phyloP scores from a whole-genome alignment of 1,139 yeast genomes.

The Hansenula sp. region DNA sequence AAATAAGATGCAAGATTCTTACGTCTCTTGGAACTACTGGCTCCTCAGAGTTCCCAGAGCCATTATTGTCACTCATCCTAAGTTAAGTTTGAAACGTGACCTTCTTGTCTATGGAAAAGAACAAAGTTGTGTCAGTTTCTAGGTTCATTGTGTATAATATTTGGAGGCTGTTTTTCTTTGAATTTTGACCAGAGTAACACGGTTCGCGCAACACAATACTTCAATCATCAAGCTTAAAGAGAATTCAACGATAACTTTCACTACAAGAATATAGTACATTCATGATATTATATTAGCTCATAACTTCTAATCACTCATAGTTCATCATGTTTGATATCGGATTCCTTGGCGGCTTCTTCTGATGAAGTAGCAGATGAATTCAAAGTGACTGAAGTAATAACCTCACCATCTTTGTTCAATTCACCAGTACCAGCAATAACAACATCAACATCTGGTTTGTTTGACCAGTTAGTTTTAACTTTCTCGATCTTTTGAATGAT shows the following conservation, averaged over 20 bases:
- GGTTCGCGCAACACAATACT: no score
- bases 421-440: conserved; percentile 79
- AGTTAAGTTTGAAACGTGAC: no score
- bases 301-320: conserved; percentile 4
- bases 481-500: conserved; percentile 74
- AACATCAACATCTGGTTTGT: conserved; percentile 64
- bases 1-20: conserved; percentile 78
- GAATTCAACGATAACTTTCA: no score
- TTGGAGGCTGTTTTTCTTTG: no score
- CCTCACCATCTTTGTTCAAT: conserved; percentile 34
- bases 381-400: conserved; percentile 17
- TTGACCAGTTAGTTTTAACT: conserved; percentile 70
- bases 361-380: conserved; percentile 10
- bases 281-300: no score
- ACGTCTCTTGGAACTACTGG: conserved; percentile 79
- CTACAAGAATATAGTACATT: no score
- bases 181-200: no score
- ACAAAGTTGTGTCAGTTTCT: not conserved
- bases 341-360: conserved; percentile 1
- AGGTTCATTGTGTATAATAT: no score
- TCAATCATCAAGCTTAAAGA: no score
- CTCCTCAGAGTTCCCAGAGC: conserved; percentile 13
- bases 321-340: conserved; percentile 14
- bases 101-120: no score
- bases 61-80: not conserved